phyloP scores from a whole-genome alignment of 305 asterid species.

The Fraxinus dipetala region DNA sequence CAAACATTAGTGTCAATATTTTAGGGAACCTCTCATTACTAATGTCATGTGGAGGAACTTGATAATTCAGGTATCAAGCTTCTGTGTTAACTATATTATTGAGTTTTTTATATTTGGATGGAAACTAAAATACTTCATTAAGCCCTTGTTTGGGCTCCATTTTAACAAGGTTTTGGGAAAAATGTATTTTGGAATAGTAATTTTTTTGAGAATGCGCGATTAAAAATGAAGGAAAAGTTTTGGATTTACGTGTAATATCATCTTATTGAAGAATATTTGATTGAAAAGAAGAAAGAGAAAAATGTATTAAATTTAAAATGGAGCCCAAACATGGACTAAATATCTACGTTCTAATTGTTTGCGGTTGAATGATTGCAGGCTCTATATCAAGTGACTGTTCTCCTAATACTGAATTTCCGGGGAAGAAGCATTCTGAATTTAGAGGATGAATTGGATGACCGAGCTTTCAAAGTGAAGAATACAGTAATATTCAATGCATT shows the following conservation, averaged over 20 bases:
- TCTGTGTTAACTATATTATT: neutral
- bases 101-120: neutral
- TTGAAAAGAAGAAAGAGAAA: neutral
- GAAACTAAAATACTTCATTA: neutral
- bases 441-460: conserved; percentile 28
- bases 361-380: conserved; percentile 35
- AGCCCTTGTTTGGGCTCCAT: neutral
- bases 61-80: conserved; percentile 42
- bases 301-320: neutral
- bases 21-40: conserved; percentile 57
- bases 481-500: conserved; percentile 52
- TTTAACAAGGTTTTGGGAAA: neutral
- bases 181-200: neutral
- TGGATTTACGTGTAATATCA: neutral
- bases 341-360: conserved; percentile 2
- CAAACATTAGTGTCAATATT: neutral
- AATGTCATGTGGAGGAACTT: conserved; percentile 58
- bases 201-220: neutral
- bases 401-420: conserved; percentile 46
- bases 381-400: conserved; percentile 49
- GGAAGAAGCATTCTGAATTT: conserved; percentile 40
- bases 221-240: too few relatives aligned
- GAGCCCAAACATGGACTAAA: neutral
- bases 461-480: conserved; percentile 41
- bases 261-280: neutral